Percentiles rank a stretch among this genome's conserved stretches.
Evolutionary conservation across 2,329 filamentous ascomycete species (phyloP).

Genomic region (Nannizzia gypsea): DNA sequence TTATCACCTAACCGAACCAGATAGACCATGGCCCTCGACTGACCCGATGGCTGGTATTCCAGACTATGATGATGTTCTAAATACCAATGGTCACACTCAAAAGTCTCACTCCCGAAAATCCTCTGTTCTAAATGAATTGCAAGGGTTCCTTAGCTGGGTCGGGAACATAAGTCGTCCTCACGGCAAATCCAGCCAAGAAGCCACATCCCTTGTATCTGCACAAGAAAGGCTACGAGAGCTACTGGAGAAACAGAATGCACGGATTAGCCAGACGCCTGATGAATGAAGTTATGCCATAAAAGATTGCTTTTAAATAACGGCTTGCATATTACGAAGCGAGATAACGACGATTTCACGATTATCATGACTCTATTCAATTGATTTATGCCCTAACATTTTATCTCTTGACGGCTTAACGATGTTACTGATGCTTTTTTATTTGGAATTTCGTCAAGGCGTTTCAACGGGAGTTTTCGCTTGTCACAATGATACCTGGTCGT

Average conservation of each 20-base stretch:
- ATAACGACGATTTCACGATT: not conserved
- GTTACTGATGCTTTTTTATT: not conserved
- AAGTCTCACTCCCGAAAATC: conserved; percentile 6
- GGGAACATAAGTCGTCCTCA: conserved; percentile 17
- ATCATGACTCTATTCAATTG: not conserved
- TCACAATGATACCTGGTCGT: not conserved
- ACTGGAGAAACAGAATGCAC: conserved; percentile 20
- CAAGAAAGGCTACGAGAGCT: conserved; percentile 28
- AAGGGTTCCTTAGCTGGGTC: conserved; percentile 28
- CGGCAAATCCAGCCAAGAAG: conserved; percentile 5
- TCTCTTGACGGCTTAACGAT: not conserved
- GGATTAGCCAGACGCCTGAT: not conserved
- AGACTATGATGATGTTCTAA: not conserved
- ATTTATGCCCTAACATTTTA: not conserved
- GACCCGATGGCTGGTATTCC: not conserved
- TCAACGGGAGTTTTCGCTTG: not conserved
- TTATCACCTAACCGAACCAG: conserved; percentile 7
- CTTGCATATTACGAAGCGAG: not conserved
- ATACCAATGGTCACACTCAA: not conserved
- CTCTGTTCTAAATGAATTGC: conserved; percentile 22
- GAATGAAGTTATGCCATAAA: not conserved
- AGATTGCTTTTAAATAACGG: not conserved
- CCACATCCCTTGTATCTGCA: conserved; percentile 19
- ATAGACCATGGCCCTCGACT: not conserved
- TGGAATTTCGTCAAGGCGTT: not conserved